Base-by-base conservation (phyloP, 2,329 filamentous ascomycete species). In the Fusarium chaquense region DNA sequence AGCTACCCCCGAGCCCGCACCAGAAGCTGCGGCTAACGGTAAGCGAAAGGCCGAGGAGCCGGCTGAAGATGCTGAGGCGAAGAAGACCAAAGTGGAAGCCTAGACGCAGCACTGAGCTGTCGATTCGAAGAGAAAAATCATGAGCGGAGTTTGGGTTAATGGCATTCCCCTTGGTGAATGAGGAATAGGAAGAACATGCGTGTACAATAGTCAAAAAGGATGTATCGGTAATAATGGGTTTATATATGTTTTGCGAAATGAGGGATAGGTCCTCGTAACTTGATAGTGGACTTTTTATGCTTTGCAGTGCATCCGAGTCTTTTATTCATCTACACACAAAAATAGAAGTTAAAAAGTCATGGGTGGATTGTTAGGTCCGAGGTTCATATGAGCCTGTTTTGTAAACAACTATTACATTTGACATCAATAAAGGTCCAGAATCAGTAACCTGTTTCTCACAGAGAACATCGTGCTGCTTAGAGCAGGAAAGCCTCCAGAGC, bases 81-180 rank as follows among this genome's bases (percentile, higher is more conserved):
- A 82, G 71, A 80, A 79, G 71, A 71, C 78, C 44, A 81, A 76
- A 67, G 76, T 80, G 8, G 79, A 79, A 24, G 75, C 74, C n/a
- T 73, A 65, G 54, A 35, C 5, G 35, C 13, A 33, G 24, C 22
- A 46, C 22, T 63, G 54, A 52, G 16, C 16, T 47, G 41, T 47
- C 24, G 30, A 46, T 32, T 45, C 33, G 36, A 12, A 43, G 38
- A 32, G 20, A 47, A 60, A 50, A 49, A 16, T 28, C 40, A 55
- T 10, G 47, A 30, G 38, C 51, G 68, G 68, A 71, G 68, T 70
- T 70, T 41, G 67, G 57, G 61, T 36, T 46, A 6, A 46, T n/a
- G 38, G 5, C 12, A 28, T 52, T 26, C 24, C 24, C 24, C 10
- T 28, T 8, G 12, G 33, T 20, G 24, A 26, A 52, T 20, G 49